A percentile compares a stretch with the other conserved stretches of the same genome.
Conservation (phyloP, 2,329 filamentous ascomycete genomes). For the Aspergillus sp. region DNA sequence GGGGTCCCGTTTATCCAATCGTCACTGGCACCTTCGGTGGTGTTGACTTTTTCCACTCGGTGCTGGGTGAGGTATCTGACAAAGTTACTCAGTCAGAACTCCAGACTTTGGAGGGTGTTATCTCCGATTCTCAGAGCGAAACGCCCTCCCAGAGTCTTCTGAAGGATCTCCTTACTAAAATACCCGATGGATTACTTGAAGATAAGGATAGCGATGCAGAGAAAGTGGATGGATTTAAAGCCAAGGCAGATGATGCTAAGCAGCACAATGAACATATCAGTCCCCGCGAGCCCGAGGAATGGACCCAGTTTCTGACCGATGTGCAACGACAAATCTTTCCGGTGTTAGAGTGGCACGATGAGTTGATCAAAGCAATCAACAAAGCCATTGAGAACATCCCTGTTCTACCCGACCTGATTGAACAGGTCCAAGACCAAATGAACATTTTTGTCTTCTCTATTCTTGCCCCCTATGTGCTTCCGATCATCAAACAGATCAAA, state of each 20-base stretch:
- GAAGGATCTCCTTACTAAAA: conserved; percentile 70
- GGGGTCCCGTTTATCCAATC: conserved; percentile 65
- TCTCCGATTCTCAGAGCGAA: conserved; percentile 56
- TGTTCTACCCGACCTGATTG: conserved; percentile 73
- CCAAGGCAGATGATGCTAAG: conserved; percentile 66
- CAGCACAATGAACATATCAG: conserved; percentile 68
- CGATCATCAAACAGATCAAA: conserved; percentile 81
- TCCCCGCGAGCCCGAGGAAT: conserved; percentile 75
- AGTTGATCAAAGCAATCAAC: conserved; percentile 72
- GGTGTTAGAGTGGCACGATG: conserved; percentile 83
- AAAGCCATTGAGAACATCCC: conserved; percentile 79
- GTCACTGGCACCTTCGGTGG: conserved; percentile 91
- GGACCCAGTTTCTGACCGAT: conserved; percentile 67
- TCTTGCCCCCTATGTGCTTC: conserved; percentile 79
- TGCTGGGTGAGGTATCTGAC: conserved; percentile 71
- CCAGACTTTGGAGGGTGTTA: conserved; percentile 76
- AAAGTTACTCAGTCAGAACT: conserved; percentile 89
- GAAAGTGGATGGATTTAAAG: conserved; percentile 72
- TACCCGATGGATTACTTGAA: conserved; percentile 74
- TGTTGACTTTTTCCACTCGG: conserved; percentile 88
- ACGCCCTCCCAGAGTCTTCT: conserved; percentile 65
- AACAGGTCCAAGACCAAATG: conserved; percentile 80
- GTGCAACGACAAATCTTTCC: conserved; percentile 77
- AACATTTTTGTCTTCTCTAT: conserved; percentile 88
- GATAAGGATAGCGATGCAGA: conserved; percentile 56